Conservation (phyloP, 495 filamentous ascomycete genomes). For the Sordaria brevicollis region DNA sequence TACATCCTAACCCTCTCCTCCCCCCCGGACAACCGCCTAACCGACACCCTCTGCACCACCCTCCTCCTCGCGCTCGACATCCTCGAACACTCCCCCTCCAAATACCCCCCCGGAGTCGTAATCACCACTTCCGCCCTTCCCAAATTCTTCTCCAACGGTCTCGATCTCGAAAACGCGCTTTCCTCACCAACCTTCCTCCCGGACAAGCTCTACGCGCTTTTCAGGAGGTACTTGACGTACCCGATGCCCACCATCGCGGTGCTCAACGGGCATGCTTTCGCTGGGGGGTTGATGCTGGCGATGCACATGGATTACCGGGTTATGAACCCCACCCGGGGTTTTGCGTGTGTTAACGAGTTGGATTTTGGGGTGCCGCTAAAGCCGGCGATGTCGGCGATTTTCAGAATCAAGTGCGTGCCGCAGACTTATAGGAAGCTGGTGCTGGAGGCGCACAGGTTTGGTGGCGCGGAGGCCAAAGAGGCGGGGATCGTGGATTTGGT, state of each 20-base stretch:
- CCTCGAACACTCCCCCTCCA: slow-evolving; percentile 45
- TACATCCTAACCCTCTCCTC: slow-evolving; percentile 67
- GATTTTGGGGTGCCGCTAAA: slow-evolving; percentile 65
- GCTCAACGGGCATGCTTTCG: slow-evolving; percentile 74
- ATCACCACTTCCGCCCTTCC: slow-evolving; percentile 61
- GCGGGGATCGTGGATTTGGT: slow-evolving; percentile 58
- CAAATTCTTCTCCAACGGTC: slow-evolving; percentile 77
- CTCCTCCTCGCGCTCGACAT: slow-evolving; percentile 60
- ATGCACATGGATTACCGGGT: slow-evolving; percentile 80
- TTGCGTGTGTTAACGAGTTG: slow-evolving; percentile 67
- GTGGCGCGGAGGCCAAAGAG: slow-evolving; percentile 46
- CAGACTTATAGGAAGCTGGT: slow-evolving; percentile 50
- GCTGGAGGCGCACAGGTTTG: slow-evolving; percentile 57
- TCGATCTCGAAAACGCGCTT: slow-evolving; percentile 52
- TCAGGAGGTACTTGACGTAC: slow-evolving; percentile 53
- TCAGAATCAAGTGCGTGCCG: slow-evolving; percentile 54
- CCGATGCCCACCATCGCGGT: slow-evolving; percentile 77
- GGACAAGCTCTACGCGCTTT: slow-evolving; percentile 47
- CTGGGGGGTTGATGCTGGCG: slow-evolving; percentile 67
- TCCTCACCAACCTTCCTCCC: slow-evolving; percentile 43
- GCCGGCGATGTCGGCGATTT: slow-evolving; percentile 62
- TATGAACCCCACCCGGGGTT: slow-evolving; percentile 57
- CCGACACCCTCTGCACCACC: slow-evolving; percentile 51
- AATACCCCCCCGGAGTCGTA: slow-evolving; percentile 56
- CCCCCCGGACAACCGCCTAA: slow-evolving; percentile 67